Base-by-base conservation (phyloP, 2,329 filamentous ascomycete species). In the Penicillium sp. region DNA sequence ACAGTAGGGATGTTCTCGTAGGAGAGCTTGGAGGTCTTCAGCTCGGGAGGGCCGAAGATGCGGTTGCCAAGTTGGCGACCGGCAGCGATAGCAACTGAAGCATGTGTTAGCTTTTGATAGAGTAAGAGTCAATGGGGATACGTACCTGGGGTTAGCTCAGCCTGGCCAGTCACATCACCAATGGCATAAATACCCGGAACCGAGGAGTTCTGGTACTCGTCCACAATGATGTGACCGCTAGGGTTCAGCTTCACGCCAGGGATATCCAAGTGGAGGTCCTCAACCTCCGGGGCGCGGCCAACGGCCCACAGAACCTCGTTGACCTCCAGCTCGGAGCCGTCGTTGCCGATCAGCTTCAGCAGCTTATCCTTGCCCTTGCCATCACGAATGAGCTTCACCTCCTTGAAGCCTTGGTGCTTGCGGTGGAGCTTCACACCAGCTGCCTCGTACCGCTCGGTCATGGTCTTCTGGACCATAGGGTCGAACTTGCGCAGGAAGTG, bases 1-100 rank as follows among this genome's bases (percentile, higher is more conserved):
- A 83, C 81, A 1, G 81, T 81, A 8, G 81, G 81, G 59, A 83
- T 79, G 66, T 80, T 78, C n/a, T 78, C 75, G 67, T 83, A 83
- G 22, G 77, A 75, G 34, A 83, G 73, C 57, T 79, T 77, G 50
- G 79, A 71, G 28, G 73, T 68, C 54, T 79, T 77, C 54, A 80
- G 68, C 58, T 81, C 75, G 3, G 75, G 67, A 3, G 78, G 76
- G 2, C 81, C 81, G 61, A 83, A 83, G 35, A 83, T 72, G 38
- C 81, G 81, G 68, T 77, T 82, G 35, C 78, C 75, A 4, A 83
- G 78, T 59, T 79, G 78, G 31, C 81, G 78, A 51, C 81, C 81
- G 43, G 81, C 81, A 42, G 81, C 81, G 62, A 83, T 83, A 31
- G 81, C 81, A 38, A 83, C 81, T 79, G 49, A 11, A 43, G 12